Evolutionary conservation across 2,329 filamentous ascomycete species (phyloP).

Genomic region (Diplodia sapinea): DNA sequence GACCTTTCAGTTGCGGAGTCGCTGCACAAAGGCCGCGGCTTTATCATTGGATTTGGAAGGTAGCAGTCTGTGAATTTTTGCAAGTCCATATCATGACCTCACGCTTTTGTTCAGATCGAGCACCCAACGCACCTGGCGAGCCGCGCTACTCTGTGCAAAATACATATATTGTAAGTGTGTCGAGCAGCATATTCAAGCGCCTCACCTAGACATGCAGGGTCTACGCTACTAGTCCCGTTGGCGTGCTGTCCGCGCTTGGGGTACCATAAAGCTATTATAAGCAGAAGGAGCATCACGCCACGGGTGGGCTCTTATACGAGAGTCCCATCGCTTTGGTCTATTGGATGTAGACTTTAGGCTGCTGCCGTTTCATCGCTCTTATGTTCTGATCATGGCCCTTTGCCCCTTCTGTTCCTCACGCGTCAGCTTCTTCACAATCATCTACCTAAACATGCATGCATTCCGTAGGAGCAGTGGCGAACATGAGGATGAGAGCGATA

Average conservation of each 20-base stretch:
- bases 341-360: neutral
- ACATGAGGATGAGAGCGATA: neutral
- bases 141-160: neutral
- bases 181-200: neutral
- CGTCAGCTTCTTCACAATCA: neutral
- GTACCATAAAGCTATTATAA: neutral
- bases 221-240: neutral
- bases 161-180: neutral
- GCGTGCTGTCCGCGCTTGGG: neutral
- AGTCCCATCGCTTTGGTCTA: neutral
- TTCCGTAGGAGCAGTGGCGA: neutral
- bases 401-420: neutral
- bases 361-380: neutral
- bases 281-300: neutral
- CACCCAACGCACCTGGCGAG: neutral
- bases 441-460: neutral
- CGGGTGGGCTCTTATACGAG: neutral
- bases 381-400: neutral
- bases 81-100: too few relatives aligned
- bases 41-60: conserved; percentile 7
- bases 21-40: neutral
- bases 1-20: neutral
- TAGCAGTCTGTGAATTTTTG: neutral
- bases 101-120: neutral
- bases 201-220: neutral